These are phyloP conservation scores for Cardamine chenopodiifolia DNA, from an alignment of 345 rosid genomes.

Conservation along the genomic window DNA sequence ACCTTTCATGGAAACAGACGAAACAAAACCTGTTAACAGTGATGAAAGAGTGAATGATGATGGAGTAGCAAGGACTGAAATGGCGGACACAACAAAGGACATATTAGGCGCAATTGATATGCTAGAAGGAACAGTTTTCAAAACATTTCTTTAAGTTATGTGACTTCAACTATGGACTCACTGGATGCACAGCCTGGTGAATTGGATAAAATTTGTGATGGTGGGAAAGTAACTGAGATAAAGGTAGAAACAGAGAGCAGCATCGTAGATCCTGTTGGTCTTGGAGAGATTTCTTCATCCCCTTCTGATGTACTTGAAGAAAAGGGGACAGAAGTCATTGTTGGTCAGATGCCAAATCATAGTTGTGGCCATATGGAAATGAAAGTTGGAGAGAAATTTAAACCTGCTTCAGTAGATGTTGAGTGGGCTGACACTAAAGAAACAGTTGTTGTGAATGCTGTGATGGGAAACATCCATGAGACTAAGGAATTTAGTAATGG, in stretches of 20 bases:
- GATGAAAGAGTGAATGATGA: conserved; percentile 26
- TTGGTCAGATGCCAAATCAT: conserved; percentile 24
- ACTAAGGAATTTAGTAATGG: conserved; percentile 36
- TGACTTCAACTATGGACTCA: conserved; percentile 39
- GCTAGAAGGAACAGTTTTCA: conserved; percentile 44
- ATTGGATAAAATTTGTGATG: conserved; percentile 7
- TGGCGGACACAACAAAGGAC: conserved; percentile 16
- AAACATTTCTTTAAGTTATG: conserved; percentile 57
- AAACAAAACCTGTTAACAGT: conserved; percentile 16
- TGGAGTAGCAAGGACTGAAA: conserved; percentile 15
- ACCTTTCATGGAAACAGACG: conserved; percentile 19
- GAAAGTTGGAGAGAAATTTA: conserved; percentile 19
- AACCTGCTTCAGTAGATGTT: conserved; percentile 30
- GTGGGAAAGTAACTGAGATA: conserved; percentile 8
- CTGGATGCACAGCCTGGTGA: conserved; percentile 37
- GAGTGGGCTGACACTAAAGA: conserved; percentile 21
- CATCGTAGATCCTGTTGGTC: background rate
- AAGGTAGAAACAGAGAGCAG: conserved; percentile 27
- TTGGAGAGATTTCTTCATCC: conserved; percentile 21
- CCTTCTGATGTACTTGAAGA: conserved; percentile 24
- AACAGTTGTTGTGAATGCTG: conserved; percentile 12
- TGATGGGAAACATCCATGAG: conserved; percentile 16
- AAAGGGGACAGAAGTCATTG: conserved; percentile 20
- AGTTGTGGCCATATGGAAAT: conserved; percentile 9
- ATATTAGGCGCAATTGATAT: conserved; percentile 25